These are phyloP conservation scores for Blastobotrys aristatus DNA, from an alignment of 1,139 yeast species.

Conservation along the genomic window DNA sequence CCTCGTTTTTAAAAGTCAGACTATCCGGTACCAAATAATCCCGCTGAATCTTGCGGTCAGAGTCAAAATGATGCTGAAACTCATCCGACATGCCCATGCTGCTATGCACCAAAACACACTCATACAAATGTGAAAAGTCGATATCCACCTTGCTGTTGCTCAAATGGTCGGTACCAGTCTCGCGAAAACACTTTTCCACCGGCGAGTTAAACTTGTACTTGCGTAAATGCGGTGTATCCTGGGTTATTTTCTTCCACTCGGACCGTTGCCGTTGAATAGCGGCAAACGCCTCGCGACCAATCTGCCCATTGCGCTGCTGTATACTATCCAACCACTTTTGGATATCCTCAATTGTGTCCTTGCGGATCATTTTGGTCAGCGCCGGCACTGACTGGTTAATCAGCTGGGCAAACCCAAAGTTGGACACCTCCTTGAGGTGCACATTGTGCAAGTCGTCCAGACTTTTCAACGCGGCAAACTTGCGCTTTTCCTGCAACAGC, in stretches of 20 bases:
- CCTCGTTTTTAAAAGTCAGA: constrained; percentile 17
- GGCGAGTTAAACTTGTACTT: constrained; percentile 78
- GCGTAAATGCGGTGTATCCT: constrained; percentile 42
- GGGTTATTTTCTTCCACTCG: constrained; percentile 49
- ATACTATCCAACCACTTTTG: constrained; percentile 64
- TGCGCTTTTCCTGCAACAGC: constrained; percentile 64
- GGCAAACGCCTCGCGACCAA: constrained; percentile 56
- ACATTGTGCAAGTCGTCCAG: constrained; percentile 67
- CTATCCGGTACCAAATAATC: constrained; percentile 60
- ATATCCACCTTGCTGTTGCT: constrained; percentile 29
- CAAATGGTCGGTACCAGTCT: constrained; percentile 41
- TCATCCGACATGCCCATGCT: constrained; percentile 62
- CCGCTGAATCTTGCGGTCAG: constrained; percentile 70
- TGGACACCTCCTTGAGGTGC: constrained; percentile 63
- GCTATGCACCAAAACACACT: constrained; percentile 75
- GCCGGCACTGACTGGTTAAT: constrained; percentile 68
- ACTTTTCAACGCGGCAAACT: constrained; percentile 81
- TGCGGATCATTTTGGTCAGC: constrained; percentile 67
- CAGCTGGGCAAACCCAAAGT: constrained; percentile 65
- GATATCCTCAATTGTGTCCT: constrained; percentile 70
- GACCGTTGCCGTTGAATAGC: constrained; percentile 52
- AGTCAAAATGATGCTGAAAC: constrained; percentile 58
- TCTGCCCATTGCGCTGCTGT: constrained; percentile 55
- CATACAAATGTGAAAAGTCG: constrained; percentile 67
- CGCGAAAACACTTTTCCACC: constrained; percentile 70